Base-by-base conservation (phyloP, 75 land plant species). In the Selaginella tamariscina region DNA sequence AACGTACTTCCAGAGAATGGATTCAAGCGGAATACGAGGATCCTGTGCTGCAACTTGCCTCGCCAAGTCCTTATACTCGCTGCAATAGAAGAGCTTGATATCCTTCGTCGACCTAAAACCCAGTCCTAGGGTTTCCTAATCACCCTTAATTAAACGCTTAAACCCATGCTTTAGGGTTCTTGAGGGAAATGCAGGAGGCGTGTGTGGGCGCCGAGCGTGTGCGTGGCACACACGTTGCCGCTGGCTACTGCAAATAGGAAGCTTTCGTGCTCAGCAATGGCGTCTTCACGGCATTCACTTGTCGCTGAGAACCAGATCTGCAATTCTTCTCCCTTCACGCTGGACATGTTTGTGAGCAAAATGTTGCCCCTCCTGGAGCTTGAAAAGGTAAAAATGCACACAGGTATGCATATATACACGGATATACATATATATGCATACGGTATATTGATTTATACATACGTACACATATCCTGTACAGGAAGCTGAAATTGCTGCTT, bases 1-100 rank as follows among this genome's bases (percentile, higher is more conserved):
- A 11, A 0, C 60, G 0, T 71, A 88, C 92, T 88, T 80, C 92
- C 92, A 88, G 32, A 82, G 73, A 27, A 88, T 85, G 64, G 92
- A 44, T 32, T 80, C 81, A 15, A 88, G 82, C 55, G 72, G 78
- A 29, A 88, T 83, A 69, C 31, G 56, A 24, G 74, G 71, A 1
- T 82, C 81, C 0, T 70, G 74, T 24, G 75, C 77, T 5, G 88
- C 92, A 21, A 88, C 67, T 21, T 79, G 77, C 27, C 74, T 73
- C 20, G 89, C 92, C 18, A 88, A 80, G 0, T 81, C 86, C 55
- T 83, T 83, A 2, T 77, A 70, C 66, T 88, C 92, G 8, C 59
- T 78, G 23, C 86, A 83, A 78, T 88, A 70, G 76, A 86, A 88
- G 20, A 88, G 79, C 29, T n/a, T n/a, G n/a, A n/a, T n/a, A n/a